A percentile compares a stretch with the other conserved stretches of the same genome.
phyloP scores from a whole-genome alignment of 495 filamentous ascomycete species.

The Penicillium paxilli region DNA sequence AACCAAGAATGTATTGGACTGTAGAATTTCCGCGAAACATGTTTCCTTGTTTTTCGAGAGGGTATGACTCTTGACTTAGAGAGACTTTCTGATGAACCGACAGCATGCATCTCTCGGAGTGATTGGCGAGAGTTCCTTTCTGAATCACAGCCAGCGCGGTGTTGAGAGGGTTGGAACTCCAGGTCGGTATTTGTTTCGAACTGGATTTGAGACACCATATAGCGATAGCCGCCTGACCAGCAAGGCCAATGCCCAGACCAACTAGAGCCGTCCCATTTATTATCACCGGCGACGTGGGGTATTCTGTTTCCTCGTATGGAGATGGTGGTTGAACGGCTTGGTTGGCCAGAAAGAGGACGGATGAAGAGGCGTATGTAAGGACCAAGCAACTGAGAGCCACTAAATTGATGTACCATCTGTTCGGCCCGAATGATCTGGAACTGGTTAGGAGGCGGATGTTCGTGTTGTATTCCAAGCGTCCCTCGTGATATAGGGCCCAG shows the following conservation, averaged over 20 bases:
- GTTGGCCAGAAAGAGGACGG: constrained; percentile 6
- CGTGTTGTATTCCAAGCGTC: constrained; percentile 41
- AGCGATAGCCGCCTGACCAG: constrained; percentile 4
- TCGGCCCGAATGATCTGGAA: constrained; percentile 8
- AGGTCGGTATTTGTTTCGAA: constrained; percentile 17
- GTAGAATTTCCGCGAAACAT: background rate
- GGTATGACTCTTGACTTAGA: background rate
- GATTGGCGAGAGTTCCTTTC: background rate
- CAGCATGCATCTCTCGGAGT: background rate
- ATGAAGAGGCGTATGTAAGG: constrained; percentile 10
- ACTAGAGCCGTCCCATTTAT: background rate
- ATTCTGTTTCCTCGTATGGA: background rate
- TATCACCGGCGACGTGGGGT: background rate
- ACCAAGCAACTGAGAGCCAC: constrained; percentile 2
- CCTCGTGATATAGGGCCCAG: constrained; percentile 43
- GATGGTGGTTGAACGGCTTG: background rate
- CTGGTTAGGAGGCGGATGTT: constrained; percentile 42
- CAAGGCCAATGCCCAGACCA: background rate
- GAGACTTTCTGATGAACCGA: background rate
- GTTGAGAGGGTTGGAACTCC: constrained; percentile 26
- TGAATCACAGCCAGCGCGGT: constrained; percentile 22
- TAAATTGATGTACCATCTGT: constrained; percentile 16
- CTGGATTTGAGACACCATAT: constrained; percentile 1
- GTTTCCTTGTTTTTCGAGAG: background rate
- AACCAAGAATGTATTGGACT: background rate